Percentiles rank a stretch among this genome's conserved stretches.
Conservation (phyloP, 75 land plant genomes). For the Ceratopteris richardii region DNA sequence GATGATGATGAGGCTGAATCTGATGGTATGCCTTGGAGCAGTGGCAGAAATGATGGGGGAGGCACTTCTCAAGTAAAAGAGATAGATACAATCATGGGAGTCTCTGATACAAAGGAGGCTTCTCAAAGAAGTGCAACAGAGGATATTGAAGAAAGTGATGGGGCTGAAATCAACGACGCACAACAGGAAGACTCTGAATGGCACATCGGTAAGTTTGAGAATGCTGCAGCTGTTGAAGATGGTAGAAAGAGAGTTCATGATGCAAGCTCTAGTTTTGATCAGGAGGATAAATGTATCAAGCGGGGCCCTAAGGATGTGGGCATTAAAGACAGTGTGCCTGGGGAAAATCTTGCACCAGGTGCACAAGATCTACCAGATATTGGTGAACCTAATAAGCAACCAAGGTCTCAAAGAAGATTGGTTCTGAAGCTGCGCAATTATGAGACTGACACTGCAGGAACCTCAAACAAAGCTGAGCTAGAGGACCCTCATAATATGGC, state of each 20-base stretch:
- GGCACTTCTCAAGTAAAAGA: conserved; percentile 1
- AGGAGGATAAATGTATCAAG: background rate
- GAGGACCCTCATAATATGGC: background rate
- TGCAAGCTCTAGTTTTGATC: background rate
- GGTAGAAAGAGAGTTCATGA: background rate
- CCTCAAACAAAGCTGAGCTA: background rate
- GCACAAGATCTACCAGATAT: background rate
- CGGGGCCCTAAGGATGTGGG: background rate
- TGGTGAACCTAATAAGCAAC: conserved; percentile 6
- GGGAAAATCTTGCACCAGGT: background rate
- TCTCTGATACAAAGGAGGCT: background rate
- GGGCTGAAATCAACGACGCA: background rate
- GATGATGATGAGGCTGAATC: background rate
- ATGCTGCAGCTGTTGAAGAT: background rate
- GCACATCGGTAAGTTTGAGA: too few relatives aligned
- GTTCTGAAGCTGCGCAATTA: conserved; percentile 41
- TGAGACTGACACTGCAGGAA: background rate
- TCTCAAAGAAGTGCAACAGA: background rate
- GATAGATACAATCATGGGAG: background rate
- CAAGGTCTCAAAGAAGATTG: conserved; percentile 41
- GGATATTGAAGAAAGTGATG: background rate
- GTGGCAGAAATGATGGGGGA: background rate
- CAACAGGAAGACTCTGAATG: too few relatives aligned
- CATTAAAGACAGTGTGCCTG: background rate
- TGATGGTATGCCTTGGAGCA: background rate